A percentile compares a stretch with the other conserved stretches of the same genome.
phyloP scores from a whole-genome alignment of 75 land plant species.

The Pseudotsuga menziesii region DNA sequence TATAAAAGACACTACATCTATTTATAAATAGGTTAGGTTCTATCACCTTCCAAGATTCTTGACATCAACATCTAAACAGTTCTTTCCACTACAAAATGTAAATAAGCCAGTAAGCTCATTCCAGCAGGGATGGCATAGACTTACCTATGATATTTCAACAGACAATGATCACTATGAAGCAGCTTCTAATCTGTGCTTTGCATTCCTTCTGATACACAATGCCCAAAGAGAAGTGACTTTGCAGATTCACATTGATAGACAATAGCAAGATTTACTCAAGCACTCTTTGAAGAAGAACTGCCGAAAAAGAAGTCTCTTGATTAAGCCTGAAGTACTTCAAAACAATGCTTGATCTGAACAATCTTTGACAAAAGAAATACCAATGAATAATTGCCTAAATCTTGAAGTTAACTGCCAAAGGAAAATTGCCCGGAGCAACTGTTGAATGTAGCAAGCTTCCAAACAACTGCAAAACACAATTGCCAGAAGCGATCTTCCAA shows the following conservation, averaged over 20 bases:
- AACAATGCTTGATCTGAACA: not conserved
- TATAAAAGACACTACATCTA: too few relatives aligned
- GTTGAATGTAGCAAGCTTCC: slow-evolving; percentile 5
- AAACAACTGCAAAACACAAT: slow-evolving; percentile 4
- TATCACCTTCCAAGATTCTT: too few relatives aligned
- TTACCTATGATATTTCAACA: not conserved
- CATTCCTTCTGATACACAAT: not conserved
- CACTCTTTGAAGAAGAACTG: slow-evolving; percentile 9
- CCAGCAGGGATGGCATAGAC: not conserved
- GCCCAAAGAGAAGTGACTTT: not conserved
- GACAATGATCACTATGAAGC: not conserved
- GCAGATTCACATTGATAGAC: not conserved
- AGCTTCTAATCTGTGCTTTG: not conserved
- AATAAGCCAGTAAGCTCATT: too few relatives aligned
- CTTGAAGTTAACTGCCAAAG: slow-evolving; percentile 32
- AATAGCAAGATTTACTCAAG: not conserved
- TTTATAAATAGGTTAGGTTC: too few relatives aligned
- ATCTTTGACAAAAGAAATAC: not conserved
- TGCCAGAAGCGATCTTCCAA: not conserved
- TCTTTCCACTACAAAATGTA: too few relatives aligned
- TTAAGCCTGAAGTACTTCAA: not conserved
- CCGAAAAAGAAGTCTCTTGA: not conserved
- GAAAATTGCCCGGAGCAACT: slow-evolving; percentile 33
- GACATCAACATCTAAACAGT: too few relatives aligned
- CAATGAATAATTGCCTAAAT: not conserved